Evolutionary conservation across 176 grass and related monocot species (phyloP), one percentile per base, ranked within the genome.

Genomic region (Urochloa ruziziensis): DNA sequence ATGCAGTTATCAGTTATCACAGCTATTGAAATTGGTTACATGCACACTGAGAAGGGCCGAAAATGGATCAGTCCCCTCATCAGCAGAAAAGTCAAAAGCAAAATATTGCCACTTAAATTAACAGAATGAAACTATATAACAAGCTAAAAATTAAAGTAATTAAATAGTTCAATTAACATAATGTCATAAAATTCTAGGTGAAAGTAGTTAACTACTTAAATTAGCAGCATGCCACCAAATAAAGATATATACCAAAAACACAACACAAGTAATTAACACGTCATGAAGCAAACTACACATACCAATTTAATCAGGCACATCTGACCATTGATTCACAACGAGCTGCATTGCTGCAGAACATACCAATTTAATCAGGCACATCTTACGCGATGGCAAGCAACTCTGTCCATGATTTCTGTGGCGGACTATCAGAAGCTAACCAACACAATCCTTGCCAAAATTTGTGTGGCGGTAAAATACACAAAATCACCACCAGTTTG

Each of bases 131-230:
- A 3, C 24, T 18, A 71, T 44, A 29, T 48, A 71, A 71, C 14
- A 46, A 47, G 17, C 16, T 71, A 71, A 30, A 43, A 71, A 14
- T 48, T 29, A 29, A 29, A 48, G 42, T 16, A 48, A 15, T 10
- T 48, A 71, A 16, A 29, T 48, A 47, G 7, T 49, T 49, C 43
- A 49, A 73, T 73, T 51, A 73, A 73, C 44, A 73, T 24, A 28
- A 72, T 82, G 65, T 72, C 78, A 82, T 82, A 90, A 86, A 78
- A 82, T 86, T 82, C 46, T 48, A 63, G 46, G 35, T 21, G 65
- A 70, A 44, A 18, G 46, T 25, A 51, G 42, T 35, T 51, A 16
- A 67, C 23, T 39, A 72, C n/a, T 86, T 86, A 81, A 82, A 72
- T 71, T 49, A 81, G 61, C 63, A 77, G 78, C 65, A 77, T 77